Evolutionary conservation across 345 rosid genomes (phyloP).

Genomic region (Brassica juncea): DNA sequence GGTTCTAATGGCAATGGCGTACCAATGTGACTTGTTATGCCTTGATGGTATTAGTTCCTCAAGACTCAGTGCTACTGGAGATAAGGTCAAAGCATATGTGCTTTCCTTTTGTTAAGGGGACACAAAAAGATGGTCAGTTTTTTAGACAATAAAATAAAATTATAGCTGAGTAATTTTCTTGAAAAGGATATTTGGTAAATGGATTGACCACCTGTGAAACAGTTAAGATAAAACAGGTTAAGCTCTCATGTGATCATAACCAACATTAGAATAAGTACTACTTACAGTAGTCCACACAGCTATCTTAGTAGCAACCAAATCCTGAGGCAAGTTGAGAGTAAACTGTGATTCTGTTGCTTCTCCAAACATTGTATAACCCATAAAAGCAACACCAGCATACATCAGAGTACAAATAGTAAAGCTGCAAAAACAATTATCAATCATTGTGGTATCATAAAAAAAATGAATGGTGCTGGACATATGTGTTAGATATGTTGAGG

Average conservation of each 20-base stretch:
- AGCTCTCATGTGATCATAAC: not conserved
- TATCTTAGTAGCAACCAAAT: conserved; percentile 84
- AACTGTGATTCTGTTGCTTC: conserved; percentile 72
- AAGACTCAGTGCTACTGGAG: conserved; percentile 94
- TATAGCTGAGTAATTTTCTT: not conserved
- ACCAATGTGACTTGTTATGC: conserved; percentile 61
- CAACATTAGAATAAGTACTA: not conserved
- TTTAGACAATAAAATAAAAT: conserved; percentile 2
- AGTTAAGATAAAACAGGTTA: not conserved
- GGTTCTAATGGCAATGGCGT: conserved; percentile 69
- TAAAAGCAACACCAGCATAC: conserved; percentile 79
- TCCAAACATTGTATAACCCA: conserved; percentile 96
- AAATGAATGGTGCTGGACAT: not conserved
- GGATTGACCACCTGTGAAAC: conserved; percentile 84
- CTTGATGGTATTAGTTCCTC: conserved; percentile 87
- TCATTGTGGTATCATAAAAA: not conserved
- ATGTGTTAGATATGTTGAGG: not conserved
- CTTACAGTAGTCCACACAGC: conserved; percentile 96
- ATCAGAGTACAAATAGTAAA: conserved; percentile 65
- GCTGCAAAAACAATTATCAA: conserved; percentile 41
- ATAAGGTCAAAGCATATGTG: conserved; percentile 86
- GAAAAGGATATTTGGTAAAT: conserved; percentile 84
- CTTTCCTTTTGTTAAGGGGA: conserved; percentile 41
- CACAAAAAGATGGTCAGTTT: not conserved
- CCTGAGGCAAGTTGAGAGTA: conserved; percentile 89